A percentile compares a stretch with the other conserved stretches of the same genome.
Conservation (phyloP, 805 yeast species). For the Metschnikowia peoriensis region DNA sequence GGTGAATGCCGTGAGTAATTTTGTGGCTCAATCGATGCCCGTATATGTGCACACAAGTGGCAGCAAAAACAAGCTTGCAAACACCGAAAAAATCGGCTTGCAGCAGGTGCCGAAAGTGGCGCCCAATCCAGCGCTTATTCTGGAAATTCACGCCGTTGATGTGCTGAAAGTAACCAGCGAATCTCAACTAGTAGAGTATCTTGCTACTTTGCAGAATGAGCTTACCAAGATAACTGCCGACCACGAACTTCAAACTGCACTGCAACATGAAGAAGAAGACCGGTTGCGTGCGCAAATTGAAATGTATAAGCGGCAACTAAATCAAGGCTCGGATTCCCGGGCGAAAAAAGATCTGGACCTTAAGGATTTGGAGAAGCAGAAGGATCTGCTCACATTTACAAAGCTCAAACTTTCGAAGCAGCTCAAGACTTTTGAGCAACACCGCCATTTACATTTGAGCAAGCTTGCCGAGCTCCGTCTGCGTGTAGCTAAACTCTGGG, state of each 20-base stretch:
- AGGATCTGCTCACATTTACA: slow-evolving; percentile 32
- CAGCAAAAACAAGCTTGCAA: neutral
- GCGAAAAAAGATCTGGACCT: slow-evolving; percentile 30
- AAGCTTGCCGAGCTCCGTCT: slow-evolving; percentile 16
- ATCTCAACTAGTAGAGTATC: slow-evolving; percentile 2
- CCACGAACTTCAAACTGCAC: neutral
- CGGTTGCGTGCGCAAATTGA: slow-evolving; percentile 6
- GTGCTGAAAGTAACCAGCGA: slow-evolving; percentile 1
- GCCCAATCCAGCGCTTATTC: neutral
- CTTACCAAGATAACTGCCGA: slow-evolving; percentile 8
- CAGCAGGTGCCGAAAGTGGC: neutral
- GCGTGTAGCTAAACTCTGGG: slow-evolving; percentile 11
- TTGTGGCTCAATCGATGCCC: slow-evolving; percentile 32
- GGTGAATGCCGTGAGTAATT: slow-evolving; percentile 34
- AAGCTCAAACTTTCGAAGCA: slow-evolving; percentile 30
- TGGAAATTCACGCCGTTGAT: neutral
- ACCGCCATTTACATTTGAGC: slow-evolving; percentile 7
- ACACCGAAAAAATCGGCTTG: neutral
- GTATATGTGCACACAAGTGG: slow-evolving; percentile 30
- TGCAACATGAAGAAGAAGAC: slow-evolving; percentile 13
- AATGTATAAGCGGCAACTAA: slow-evolving; percentile 35
- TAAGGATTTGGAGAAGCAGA: slow-evolving; percentile 29
- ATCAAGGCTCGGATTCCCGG: slow-evolving; percentile 32
- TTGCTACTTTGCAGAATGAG: slow-evolving; percentile 10
- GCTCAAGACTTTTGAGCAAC: slow-evolving; percentile 15